Evolutionary conservation across 2,329 filamentous ascomycete species (phyloP), one percentile per base, ranked within the genome.

Genomic region (Pseudophaeomoniella oleicola): DNA sequence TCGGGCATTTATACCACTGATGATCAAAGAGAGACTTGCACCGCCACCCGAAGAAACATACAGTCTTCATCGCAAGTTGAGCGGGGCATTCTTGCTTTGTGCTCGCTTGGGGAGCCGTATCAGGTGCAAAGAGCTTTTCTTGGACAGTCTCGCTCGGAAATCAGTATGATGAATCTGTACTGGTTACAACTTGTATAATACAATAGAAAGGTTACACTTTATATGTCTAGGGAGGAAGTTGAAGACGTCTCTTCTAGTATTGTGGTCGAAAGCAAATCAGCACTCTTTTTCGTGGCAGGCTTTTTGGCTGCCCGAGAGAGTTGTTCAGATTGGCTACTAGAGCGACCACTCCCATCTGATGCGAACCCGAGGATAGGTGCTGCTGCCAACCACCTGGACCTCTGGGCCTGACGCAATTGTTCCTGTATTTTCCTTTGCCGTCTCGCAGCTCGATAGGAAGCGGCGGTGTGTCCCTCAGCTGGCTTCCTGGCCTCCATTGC

Each of bases 41-140:
- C 88, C 90, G 16, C 90, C 92, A 16, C 90, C 90, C 0, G 92
- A 98, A 62, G 90, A 98, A 67, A 98, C 90, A 36, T 98, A 98
- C 54, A 88, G 81, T 54, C 60, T 98, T 50, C 90, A 98, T 59
- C 74, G 90, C 42, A 98, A 98, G 63, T 63, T 98, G 37, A 94
- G 86, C 55, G 90, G 90, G 0, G 92, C 90, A 0, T 98, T 98
- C 54, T 59, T 98, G 50, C 66, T 98, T 13, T 98, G 90, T 57
- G 87, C 90, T 0, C 72, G 77, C 45, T 56, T 98, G 41, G 86
- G 84, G 3, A 94, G 85, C 55, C 71, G 75, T 44, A 87, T 98
- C 2, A 67, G 67, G 39, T 94, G 88, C 49, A 74, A 80, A 44
- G 76, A 81, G 40, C 60, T 98, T 62, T 98, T 98, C 55, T 66